Conservation (phyloP, 495 filamentous ascomycete species). For the Tuber borchii region DNA sequence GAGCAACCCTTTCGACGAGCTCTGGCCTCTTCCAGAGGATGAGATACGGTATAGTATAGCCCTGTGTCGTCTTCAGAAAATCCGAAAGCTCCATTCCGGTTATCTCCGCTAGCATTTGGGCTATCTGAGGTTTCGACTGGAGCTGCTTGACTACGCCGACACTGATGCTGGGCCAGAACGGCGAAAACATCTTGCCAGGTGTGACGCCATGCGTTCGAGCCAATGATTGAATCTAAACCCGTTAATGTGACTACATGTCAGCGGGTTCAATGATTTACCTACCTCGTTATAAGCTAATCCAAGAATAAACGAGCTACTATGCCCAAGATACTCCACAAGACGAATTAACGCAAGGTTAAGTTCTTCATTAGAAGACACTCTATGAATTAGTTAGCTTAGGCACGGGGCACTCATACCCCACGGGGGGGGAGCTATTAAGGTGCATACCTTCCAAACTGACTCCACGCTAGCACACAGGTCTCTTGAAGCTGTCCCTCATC, state of each 20-base stretch:
- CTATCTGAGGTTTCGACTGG: conserved; percentile 69
- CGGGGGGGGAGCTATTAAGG: conserved; percentile 16
- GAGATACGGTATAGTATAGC: conserved; percentile 74
- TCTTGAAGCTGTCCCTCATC: conserved; percentile 62
- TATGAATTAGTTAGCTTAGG: conserved; percentile 36
- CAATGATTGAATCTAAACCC: conserved; percentile 48
- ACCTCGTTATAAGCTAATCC: conserved; percentile 76
- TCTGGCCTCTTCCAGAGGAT: conserved; percentile 70
- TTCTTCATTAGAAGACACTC: conserved; percentile 64
- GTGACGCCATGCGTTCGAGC: conserved; percentile 57
- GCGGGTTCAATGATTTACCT: conserved; percentile 28
- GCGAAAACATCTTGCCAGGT: conserved; percentile 62
- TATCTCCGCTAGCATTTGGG: conserved; percentile 71
- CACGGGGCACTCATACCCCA: conserved; percentile 20
- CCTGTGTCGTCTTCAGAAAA: conserved; percentile 71
- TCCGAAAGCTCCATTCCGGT: conserved; percentile 63
- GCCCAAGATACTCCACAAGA: conserved; percentile 78
- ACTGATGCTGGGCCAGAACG: conserved; percentile 80
- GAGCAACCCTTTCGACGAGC: conserved; percentile 70
- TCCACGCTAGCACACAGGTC: conserved; percentile 76
- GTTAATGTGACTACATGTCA: conserved; percentile 5
- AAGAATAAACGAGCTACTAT: conserved; percentile 70
- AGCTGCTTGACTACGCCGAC: conserved; percentile 74
- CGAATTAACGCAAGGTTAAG: conserved; percentile 76
- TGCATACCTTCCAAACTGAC: conserved; percentile 62